phyloP scores from a whole-genome alignment of 2,329 filamentous ascomycete species.

The Sarocladiaceae sp. region DNA sequence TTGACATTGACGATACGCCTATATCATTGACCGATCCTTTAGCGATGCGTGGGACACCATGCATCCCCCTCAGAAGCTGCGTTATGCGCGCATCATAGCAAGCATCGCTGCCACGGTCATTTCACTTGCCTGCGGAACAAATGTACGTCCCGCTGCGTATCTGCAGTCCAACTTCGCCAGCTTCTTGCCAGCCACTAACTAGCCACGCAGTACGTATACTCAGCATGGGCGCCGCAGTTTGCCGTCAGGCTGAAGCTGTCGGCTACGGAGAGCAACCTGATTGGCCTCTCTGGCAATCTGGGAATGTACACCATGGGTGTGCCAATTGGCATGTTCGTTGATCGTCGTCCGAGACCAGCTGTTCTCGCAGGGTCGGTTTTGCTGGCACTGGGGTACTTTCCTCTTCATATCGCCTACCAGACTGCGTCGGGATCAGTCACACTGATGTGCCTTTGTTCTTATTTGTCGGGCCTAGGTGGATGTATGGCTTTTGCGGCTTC shows the following conservation, averaged over 20 bases:
- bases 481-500: conserved; percentile 87
- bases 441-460: conserved; percentile 75
- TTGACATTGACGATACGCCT: too few relatives aligned
- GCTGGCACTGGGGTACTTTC: conserved; percentile 79
- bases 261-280: conserved; percentile 89
- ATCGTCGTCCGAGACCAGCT: conserved; percentile 72
- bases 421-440: conserved; percentile 56
- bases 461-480: conserved; percentile 81
- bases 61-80: conserved; percentile 41
- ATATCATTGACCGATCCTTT: conserved; percentile 8
- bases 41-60: conserved; percentile 9
- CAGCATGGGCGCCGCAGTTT: conserved; percentile 95
- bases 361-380: conserved; percentile 70
- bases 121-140: conserved; percentile 86
- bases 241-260: conserved; percentile 81
- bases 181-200: conserved; percentile 1
- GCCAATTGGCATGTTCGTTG: conserved; percentile 83
- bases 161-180: too few relatives aligned
- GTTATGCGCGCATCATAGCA: conserved; percentile 70
- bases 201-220: conserved; percentile 83
- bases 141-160: conserved; percentile 57
- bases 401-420: conserved; percentile 75
- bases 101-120: conserved; percentile 82
- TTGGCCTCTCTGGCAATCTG: conserved; percentile 80
- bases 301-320: conserved; percentile 94